Evolutionary conservation across 2,329 filamentous ascomycete genomes (phyloP), one percentile per base, ranked within the genome.

Genomic region (Cladosporium oxysporum): DNA sequence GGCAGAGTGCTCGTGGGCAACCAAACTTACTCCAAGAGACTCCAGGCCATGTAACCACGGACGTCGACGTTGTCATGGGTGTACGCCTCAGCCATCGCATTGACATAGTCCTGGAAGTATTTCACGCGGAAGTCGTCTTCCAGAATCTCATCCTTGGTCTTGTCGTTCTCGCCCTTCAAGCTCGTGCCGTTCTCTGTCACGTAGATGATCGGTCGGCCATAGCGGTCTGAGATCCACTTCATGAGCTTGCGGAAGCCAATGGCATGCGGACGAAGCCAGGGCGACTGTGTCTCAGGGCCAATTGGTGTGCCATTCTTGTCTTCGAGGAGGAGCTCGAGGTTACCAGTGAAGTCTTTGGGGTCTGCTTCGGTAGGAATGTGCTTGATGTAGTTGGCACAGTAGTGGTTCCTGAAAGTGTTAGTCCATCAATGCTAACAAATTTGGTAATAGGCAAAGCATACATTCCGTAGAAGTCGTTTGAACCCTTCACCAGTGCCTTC

Each of bases 401-500:
- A 96, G 83, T 93, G 90, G 83, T 96, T 96, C 71, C 71, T 76
- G 33, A 2, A 5, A 5, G 8, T 47, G 61, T 63, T 37, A 63
- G 50, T 26, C 12, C 3, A 7, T 21, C 29, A n/a, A 7, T 28
- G 18, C 10, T 11, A 11, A 8, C 4, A 37, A 8, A 10, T 1
- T 41, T 12, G 31, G 11, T 3, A 2, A 12, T 5, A 10, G 31
- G 3, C 29, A 6, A 14, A 58, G 6, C 55, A 41, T 65, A 66
- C 91, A 94, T 94, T 77, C 91, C 92, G 79, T 96, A 96, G 80
- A 96, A 96, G 82, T 96, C 92, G 78, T 95, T 95, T 76, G 89
- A 92, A n/a, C 91, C 91, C 74, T 90, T 84, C 55, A 96, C 88
- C n/a, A 95, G 82, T 2, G 86, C 86, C 28, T 83, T 78, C 75